Evolutionary conservation across 176 grass and related monocot species (phyloP).

Genomic region (Leersia perrieri): DNA sequence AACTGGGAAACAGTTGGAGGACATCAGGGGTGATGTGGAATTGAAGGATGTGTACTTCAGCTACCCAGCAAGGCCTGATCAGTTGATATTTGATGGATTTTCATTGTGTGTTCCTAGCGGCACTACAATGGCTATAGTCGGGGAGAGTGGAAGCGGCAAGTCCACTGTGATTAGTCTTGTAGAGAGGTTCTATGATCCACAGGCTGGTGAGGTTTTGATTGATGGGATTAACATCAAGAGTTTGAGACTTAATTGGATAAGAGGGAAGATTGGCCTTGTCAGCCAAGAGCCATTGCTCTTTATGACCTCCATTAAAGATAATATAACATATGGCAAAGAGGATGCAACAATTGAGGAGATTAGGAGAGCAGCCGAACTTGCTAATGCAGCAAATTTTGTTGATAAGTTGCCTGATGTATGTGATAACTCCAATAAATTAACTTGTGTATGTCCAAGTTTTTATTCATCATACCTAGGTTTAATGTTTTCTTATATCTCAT

Average conservation of each 20-base stretch:
- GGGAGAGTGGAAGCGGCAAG: slow-evolving; percentile 93
- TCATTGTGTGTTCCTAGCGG: slow-evolving; percentile 64
- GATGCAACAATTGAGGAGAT: slow-evolving; percentile 77
- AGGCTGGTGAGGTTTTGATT: slow-evolving; percentile 77
- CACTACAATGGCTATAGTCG: slow-evolving; percentile 82
- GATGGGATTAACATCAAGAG: slow-evolving; percentile 78
- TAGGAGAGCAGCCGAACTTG: slow-evolving; percentile 64
- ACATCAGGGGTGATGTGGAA: slow-evolving; percentile 73
- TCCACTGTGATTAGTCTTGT: slow-evolving; percentile 81
- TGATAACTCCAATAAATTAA: slow-evolving; percentile 4
- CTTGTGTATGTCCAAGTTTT: not conserved
- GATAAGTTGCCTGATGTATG: slow-evolving; percentile 79
- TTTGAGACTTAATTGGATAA: slow-evolving; percentile 66
- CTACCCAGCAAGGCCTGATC: slow-evolving; percentile 74
- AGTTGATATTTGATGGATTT: slow-evolving; percentile 81
- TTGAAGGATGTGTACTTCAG: slow-evolving; percentile 81
- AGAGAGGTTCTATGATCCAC: slow-evolving; percentile 84
- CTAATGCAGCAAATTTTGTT: slow-evolving; percentile 88
- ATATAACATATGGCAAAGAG: slow-evolving; percentile 86
- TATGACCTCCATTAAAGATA: slow-evolving; percentile 80
- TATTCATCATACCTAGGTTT: slow-evolving; percentile 6
- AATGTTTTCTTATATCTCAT: slow-evolving; percentile 30
- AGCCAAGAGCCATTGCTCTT: slow-evolving; percentile 91
- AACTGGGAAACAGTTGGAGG: slow-evolving; percentile 47
- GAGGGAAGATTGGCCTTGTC: slow-evolving; percentile 82